These are phyloP conservation scores for Wickerhamomyces subpelliculosus DNA, from an alignment of 805 yeast genomes.

Conservation along the genomic window DNA sequence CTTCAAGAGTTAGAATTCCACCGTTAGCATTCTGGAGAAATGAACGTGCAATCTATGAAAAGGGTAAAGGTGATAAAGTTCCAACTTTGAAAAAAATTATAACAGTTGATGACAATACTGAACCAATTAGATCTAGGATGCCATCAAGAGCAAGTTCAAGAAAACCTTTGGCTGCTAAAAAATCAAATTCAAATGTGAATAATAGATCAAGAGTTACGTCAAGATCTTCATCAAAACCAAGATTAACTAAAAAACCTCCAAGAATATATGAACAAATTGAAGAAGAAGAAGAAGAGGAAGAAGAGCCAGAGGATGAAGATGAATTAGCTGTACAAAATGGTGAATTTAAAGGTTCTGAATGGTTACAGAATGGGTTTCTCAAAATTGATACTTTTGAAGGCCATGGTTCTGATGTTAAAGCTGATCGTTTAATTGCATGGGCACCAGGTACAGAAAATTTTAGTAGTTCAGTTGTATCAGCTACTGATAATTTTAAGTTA, in stretches of 20 bases:
- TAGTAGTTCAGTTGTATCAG: slow-evolving; percentile 30
- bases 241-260: too few species aligned
- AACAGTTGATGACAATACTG: slow-evolving; percentile 25
- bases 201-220: too few species aligned
- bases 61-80: slow-evolving; percentile 32
- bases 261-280: not conserved
- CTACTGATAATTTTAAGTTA: slow-evolving; percentile 49
- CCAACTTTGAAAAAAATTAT: slow-evolving; percentile 55
- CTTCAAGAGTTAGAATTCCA: slow-evolving; percentile 50
- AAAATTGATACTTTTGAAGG: slow-evolving; percentile 43
- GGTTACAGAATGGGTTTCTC: slow-evolving; percentile 39
- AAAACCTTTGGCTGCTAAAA: too few species aligned
- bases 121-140: slow-evolving; percentile 5
- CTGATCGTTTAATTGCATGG: slow-evolving; percentile 52
- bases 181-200: too few species aligned
- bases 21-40: slow-evolving; percentile 84
- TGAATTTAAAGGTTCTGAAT: slow-evolving; percentile 37
- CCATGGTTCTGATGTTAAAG: slow-evolving; percentile 39
- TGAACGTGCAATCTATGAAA: slow-evolving; percentile 61
- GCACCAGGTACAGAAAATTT: slow-evolving; percentile 49
- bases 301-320: slow-evolving; percentile 9
- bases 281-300: not conserved
- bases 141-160: slow-evolving; percentile 4
- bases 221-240: too few species aligned
- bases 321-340: too few species aligned